phyloP scores from a whole-genome alignment of 176 grass and related monocot species.

The Chrysopogon serrulatus region DNA sequence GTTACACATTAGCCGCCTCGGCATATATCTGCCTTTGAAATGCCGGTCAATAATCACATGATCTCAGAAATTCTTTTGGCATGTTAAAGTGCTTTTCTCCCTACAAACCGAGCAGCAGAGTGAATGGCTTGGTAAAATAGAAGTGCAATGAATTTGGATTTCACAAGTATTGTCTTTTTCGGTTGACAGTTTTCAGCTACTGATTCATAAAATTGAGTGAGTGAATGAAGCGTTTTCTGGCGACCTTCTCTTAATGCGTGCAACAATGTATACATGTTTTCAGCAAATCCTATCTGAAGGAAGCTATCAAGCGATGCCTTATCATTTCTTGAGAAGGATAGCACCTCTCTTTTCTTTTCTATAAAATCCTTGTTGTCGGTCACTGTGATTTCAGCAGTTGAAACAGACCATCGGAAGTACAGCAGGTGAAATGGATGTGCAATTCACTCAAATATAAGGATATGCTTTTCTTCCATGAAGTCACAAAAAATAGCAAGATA shows the following conservation, averaged over 20 bases:
- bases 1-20: too few species aligned
- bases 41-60: neutral
- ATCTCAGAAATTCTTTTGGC: neutral
- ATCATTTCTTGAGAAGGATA: slow-evolving; percentile 83
- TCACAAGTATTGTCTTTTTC: slow-evolving; percentile 21
- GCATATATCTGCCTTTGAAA: neutral
- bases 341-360: slow-evolving; percentile 60
- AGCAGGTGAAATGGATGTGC: too few species aligned
- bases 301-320: slow-evolving; percentile 54
- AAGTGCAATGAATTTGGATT: neutral
- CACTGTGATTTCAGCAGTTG: slow-evolving; percentile 37
- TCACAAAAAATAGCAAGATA: too few species aligned
- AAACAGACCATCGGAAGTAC: neutral
- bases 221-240: slow-evolving; percentile 30
- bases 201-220: slow-evolving; percentile 53
- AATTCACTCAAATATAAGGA: too few species aligned
- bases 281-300: slow-evolving; percentile 44
- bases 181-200: slow-evolving; percentile 33
- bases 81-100: neutral
- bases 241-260: slow-evolving; percentile 48
- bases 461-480: too few species aligned
- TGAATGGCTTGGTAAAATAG: neutral
- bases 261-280: too few species aligned
- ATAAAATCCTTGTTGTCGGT: slow-evolving; percentile 66
- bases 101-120: neutral